Percentiles rank a stretch among this genome's conserved stretches.
Conservation (phyloP, 164 flowering plant species). For the Cinnamomum chago region DNA sequence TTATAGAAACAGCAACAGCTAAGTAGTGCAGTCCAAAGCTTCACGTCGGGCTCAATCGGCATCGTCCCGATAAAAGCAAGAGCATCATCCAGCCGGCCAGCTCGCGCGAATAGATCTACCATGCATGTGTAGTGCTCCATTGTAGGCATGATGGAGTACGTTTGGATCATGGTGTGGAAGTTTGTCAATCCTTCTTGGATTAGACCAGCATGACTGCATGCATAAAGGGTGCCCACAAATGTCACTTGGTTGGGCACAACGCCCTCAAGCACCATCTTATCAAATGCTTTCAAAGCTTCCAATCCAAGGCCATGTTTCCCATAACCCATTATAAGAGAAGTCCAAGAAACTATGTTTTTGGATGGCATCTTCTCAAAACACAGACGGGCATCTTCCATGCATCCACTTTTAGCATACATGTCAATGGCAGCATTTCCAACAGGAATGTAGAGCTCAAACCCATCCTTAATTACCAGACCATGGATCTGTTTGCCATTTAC, state of each 20-base stretch:
- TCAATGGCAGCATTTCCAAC: constrained; percentile 38
- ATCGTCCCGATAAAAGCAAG: constrained; percentile 25
- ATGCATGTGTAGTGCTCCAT: constrained; percentile 48
- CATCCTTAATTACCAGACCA: constrained; percentile 28
- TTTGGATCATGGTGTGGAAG: constrained; percentile 29
- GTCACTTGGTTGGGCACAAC: constrained; percentile 36
- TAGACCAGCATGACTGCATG: constrained; percentile 47
- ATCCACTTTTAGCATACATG: constrained; percentile 45
- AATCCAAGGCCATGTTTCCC: constrained; percentile 37
- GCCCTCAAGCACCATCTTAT: constrained; percentile 32
- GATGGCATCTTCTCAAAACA: constrained; percentile 31
- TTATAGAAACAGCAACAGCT: constrained; percentile 35
- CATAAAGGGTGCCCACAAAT: constrained; percentile 35
- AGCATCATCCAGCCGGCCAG: constrained; percentile 34
- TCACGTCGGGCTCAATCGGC: constrained; percentile 39
- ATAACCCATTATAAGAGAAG: constrained; percentile 36
- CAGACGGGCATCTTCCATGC: constrained; percentile 27
- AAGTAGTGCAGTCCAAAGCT: constrained; percentile 37
- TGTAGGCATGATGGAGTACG: constrained; percentile 27
- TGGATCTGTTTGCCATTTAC: constrained; percentile 31
- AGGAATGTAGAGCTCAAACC: constrained; percentile 26
- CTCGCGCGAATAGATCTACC: constrained; percentile 38
- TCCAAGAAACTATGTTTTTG: constrained; percentile 42
- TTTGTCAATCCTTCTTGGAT: constrained; percentile 29
- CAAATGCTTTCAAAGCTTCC: constrained; percentile 29